Base-by-base conservation (phyloP, 306 rosid genomes). In the Argentina anserina region DNA sequence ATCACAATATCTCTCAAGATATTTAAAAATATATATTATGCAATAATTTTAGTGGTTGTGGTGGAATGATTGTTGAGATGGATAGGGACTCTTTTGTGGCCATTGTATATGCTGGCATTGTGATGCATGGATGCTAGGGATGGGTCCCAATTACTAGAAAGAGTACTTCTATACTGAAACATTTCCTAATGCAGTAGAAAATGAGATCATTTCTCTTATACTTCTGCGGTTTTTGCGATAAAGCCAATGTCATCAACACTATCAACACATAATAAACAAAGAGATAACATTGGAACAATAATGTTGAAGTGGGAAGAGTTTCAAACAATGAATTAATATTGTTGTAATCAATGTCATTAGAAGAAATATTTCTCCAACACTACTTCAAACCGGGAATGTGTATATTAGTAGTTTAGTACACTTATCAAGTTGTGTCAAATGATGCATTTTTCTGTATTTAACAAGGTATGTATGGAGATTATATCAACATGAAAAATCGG, bases 1-100 rank as follows among this genome's bases (percentile, higher is more conserved):
- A 21, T 3, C 62, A 55, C 62, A 23, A 3, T 55, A 11, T 55
- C 41, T 18, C 23, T 33, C 10, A 17, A 61, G 42, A 61, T 61
- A 33, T 61, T 20, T 33, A 61, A 33, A 61, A 29, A 15, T 14
- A 13, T n/a, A 14, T 31, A 5, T 26, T 15, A 2, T 60, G 41
- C 43, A 8, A 63, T 34, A 0, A 63, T 36, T 63, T n/a, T 36
- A 63, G 68, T 63, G 68, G 68, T 63, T 62, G 67, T 62, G 67
- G 45, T 62, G 28, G 43, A 9, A 62, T 34, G 42, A 62, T 20
- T 20, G 67, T 34, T 9, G 45, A 15, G 40, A 62, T 36, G 45
- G 45, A 62, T 62, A 33, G 42, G 43, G 43, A 62, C 67, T 14
- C 45, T 62, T 63, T 36, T 36, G 29, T 34, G 68, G 68, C 31